Evolutionary conservation across 352 stramenopile genomes (phyloP).

Genomic region (Pythium graminicola): DNA sequence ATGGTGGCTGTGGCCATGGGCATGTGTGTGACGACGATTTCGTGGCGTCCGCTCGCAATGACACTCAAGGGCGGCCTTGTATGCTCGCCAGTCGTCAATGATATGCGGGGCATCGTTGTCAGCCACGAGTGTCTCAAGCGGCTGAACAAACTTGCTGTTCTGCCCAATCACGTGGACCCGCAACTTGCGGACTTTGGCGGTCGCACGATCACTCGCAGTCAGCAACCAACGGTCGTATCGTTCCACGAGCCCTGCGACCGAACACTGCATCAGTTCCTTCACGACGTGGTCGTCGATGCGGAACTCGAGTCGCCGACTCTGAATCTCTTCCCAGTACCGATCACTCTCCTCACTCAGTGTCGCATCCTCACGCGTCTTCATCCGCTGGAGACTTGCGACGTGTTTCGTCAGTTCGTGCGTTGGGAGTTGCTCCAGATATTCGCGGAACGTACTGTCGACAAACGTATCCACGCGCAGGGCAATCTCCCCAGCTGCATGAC

Average conservation of each 20-base stretch:
- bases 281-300: slow-evolving; percentile 44
- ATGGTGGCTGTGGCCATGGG: not conserved
- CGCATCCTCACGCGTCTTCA: slow-evolving; percentile 40
- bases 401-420: slow-evolving; percentile 33
- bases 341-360: slow-evolving; percentile 50
- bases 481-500: slow-evolving; percentile 48
- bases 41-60: slow-evolving; percentile 29
- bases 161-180: slow-evolving; percentile 70
- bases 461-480: slow-evolving; percentile 57
- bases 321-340: slow-evolving; percentile 74
- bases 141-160: slow-evolving; percentile 42
- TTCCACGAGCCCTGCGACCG: slow-evolving; percentile 30
- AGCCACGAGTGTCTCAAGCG: slow-evolving; percentile 49
- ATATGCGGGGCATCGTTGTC: slow-evolving; percentile 44
- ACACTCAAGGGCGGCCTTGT: slow-evolving; percentile 51
- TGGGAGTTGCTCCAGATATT: slow-evolving; percentile 28
- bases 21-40: slow-evolving; percentile 1
- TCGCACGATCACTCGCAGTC: not conserved
- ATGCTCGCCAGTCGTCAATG: slow-evolving; percentile 51
- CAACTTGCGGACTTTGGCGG: slow-evolving; percentile 37
- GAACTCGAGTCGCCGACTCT: slow-evolving; percentile 53
- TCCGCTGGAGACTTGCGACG: slow-evolving; percentile 37
- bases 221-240: slow-evolving; percentile 59
- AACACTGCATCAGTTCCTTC: slow-evolving; percentile 34
- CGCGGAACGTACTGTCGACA: slow-evolving; percentile 37